Percentiles rank a stretch among this genome's conserved stretches.
These are phyloP conservation scores for Rhynchosporium agropyri DNA, from an alignment of 2,329 filamentous ascomycete genomes.

Conservation along the genomic window DNA sequence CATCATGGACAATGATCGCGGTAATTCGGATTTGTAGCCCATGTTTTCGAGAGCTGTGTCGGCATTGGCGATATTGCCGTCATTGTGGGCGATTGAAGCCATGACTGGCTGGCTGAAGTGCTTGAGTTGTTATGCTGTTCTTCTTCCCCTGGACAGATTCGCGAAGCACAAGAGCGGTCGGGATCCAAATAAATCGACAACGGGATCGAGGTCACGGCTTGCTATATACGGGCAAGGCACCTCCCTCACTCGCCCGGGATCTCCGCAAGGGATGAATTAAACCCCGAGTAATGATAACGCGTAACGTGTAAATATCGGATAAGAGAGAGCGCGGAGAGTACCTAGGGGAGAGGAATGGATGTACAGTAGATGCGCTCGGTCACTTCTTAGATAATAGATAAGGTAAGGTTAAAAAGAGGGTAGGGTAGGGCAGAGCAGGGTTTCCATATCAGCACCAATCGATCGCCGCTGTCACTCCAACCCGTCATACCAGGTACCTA, in stretches of 20 bases:
- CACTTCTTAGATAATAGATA: constrained; percentile 10
- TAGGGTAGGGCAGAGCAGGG: too few species aligned
- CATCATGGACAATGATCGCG: constrained; percentile 68
- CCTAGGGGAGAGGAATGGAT: not conserved
- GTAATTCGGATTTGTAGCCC: constrained; percentile 69
- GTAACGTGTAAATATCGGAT: constrained; percentile 26
- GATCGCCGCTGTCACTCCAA: constrained; percentile 31
- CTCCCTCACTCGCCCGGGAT: not conserved
- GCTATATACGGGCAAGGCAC: constrained; percentile 15
- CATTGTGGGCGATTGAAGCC: constrained; percentile 19
- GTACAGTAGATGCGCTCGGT: not conserved
- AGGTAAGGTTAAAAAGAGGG: constrained; percentile 1
- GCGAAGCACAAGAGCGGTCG: constrained; percentile 9
- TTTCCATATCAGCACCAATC: not conserved
- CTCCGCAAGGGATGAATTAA: not conserved
- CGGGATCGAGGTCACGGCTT: not conserved
- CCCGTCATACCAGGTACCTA: constrained; percentile 26
- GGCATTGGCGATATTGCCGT: constrained; percentile 29
- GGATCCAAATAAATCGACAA: not conserved
- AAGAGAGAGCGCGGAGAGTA: not conserved
- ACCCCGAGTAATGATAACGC: constrained; percentile 19
- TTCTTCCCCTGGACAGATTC: not conserved
- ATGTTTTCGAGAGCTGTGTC: constrained; percentile 42
- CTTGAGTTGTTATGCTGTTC: constrained; percentile 2
- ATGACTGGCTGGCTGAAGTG: constrained; percentile 5